These are phyloP conservation scores for Echeveria elegans DNA, from an alignment of 164 flowering plant genomes.

Conservation along the genomic window DNA sequence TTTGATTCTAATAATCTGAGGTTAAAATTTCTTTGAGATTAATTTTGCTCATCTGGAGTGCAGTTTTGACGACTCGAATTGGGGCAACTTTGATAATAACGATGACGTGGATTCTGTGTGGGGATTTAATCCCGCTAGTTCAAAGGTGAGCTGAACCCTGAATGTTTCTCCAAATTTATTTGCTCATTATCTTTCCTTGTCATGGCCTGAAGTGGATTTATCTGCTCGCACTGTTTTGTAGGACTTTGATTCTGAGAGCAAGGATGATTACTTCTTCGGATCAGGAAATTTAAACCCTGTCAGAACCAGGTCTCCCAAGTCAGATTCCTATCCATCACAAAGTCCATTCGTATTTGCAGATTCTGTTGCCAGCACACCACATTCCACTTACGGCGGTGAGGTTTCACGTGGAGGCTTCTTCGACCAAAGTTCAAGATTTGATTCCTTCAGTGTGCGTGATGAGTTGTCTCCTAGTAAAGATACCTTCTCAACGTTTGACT, in stretches of 20 bases:
- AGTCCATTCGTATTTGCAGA: slow-evolving; percentile 67
- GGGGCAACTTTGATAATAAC: slow-evolving; percentile 76
- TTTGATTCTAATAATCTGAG: neutral
- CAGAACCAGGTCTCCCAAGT: slow-evolving; percentile 55
- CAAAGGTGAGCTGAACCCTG: slow-evolving; percentile 42
- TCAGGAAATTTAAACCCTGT: slow-evolving; percentile 43
- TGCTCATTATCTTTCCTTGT: neutral
- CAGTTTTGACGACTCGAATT: slow-evolving; percentile 70
- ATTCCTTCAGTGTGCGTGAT: slow-evolving; percentile 54
- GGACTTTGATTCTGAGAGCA: slow-evolving; percentile 44
- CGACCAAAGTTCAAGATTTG: slow-evolving; percentile 60
- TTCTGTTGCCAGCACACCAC: slow-evolving; percentile 70
- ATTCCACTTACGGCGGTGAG: slow-evolving; percentile 50
- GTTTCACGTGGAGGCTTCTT: slow-evolving; percentile 45
- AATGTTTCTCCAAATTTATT: neutral
- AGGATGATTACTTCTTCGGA: slow-evolving; percentile 50
- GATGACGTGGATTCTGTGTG: slow-evolving; percentile 88
- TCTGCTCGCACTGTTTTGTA: slow-evolving; percentile 17
- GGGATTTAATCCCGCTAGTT: slow-evolving; percentile 49
- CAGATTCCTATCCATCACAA: slow-evolving; percentile 34
- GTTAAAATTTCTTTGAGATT: neutral
- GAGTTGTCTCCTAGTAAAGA: slow-evolving; percentile 29
- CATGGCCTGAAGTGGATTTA: neutral
- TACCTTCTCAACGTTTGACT: slow-evolving; percentile 44
- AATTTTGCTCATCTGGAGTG: slow-evolving; percentile 18